Evolutionary conservation across 2,329 filamentous ascomycete species (phyloP).

Genomic region (Cytospora schulzeri): DNA sequence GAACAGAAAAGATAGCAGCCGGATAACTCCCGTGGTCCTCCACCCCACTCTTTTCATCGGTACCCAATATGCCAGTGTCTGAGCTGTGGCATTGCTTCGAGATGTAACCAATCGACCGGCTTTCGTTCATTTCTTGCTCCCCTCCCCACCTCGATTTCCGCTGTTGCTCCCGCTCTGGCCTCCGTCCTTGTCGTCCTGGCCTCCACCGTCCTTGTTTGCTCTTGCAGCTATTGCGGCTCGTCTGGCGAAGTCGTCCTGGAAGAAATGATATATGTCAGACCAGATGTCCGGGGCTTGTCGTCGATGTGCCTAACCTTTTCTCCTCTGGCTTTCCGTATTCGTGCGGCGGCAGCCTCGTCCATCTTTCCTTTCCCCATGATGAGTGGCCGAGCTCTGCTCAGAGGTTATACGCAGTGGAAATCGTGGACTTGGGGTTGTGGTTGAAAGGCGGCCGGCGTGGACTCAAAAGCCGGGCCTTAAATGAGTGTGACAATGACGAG

Average conservation of each 20-base stretch:
- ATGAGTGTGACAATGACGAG: neutral
- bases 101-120: constrained; percentile 2
- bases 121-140: constrained; percentile 28
- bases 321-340: constrained; percentile 46
- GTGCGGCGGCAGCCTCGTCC: constrained; percentile 45
- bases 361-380: constrained; percentile 43
- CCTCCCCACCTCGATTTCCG: constrained; percentile 24
- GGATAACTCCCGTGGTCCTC: constrained; percentile 1
- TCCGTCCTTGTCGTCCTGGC: constrained; percentile 26
- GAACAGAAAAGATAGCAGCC: neutral
- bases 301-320: constrained; percentile 38
- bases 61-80: constrained; percentile 12
- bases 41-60: constrained; percentile 1
- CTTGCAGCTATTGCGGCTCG: constrained; percentile 40
- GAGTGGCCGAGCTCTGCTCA: neutral
- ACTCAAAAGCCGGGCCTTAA: neutral
- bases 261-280: constrained; percentile 7
- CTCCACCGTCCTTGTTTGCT: constrained; percentile 36
- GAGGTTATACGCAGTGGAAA: neutral
- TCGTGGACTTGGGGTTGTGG: neutral
- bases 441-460: neutral
- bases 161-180: constrained; percentile 28
- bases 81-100: constrained; percentile 4
- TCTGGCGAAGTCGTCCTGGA: constrained; percentile 41
- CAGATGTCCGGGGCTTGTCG: neutral